Evolutionary conservation across 169 alveolate genomes (phyloP).

Genomic region (Cyclospora cayetanensis): DNA sequence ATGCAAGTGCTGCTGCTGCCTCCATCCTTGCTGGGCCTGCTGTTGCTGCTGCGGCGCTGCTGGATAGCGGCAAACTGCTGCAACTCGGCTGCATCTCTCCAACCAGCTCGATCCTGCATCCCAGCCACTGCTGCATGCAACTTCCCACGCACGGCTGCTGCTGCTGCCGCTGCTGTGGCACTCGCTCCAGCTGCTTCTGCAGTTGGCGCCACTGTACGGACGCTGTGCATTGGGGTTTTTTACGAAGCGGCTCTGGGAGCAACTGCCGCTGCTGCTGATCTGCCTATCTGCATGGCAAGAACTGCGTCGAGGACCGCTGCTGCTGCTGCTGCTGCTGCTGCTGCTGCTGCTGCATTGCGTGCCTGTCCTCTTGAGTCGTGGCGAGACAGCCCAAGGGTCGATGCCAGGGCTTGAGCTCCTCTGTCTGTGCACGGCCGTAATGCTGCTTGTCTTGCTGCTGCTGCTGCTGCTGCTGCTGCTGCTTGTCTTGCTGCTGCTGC

Average conservation of each 20-base stretch:
- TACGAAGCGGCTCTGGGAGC: too few species aligned
- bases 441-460: slow-evolving; percentile 33
- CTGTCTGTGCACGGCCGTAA: not conserved
- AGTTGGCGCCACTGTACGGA: not conserved
- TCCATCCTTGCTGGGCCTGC: slow-evolving; percentile 33
- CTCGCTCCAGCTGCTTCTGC: slow-evolving; percentile 13
- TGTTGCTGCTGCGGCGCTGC: not conserved
- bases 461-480: slow-evolving; percentile 64
- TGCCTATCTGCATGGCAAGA: not conserved
- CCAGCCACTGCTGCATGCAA: slow-evolving; percentile 22
- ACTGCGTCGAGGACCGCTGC: too few species aligned
- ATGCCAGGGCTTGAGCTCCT: slow-evolving; percentile 38
- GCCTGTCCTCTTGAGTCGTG: not conserved
- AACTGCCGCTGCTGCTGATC: not conserved
- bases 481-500: slow-evolving; percentile 32
- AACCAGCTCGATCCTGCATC: slow-evolving; percentile 21
- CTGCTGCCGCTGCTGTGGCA: not conserved
- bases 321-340: not conserved
- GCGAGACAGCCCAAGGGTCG: slow-evolving; percentile 39
- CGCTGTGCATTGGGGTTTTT: too few species aligned
- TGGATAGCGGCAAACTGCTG: slow-evolving; percentile 34
- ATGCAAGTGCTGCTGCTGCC: not conserved
- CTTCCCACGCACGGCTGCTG: slow-evolving; percentile 9
- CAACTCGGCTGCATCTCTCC: slow-evolving; percentile 52
- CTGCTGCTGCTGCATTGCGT: not conserved